phyloP scores from a whole-genome alignment of 2,329 filamentous ascomycete species.

The Alternaria conjuncta region DNA sequence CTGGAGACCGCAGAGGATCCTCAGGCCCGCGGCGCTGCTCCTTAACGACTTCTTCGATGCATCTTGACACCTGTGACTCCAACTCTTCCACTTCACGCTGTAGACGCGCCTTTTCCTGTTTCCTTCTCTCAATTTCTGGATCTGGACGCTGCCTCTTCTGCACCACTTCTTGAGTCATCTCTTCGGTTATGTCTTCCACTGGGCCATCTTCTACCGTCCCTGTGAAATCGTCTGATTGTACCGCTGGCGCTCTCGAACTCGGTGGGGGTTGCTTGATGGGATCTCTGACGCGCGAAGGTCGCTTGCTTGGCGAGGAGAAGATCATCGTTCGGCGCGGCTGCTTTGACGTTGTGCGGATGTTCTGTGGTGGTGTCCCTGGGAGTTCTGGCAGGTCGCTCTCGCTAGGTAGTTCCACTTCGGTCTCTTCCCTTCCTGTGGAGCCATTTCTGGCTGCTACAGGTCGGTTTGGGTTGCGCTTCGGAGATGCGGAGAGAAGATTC shows the following conservation, averaged over 20 bases:
- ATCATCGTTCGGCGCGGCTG: conserved; percentile 30
- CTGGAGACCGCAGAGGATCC: conserved; percentile 19
- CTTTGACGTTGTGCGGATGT: conserved; percentile 20
- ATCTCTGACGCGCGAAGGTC: conserved; percentile 27
- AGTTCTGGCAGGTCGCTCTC: conserved; percentile 23
- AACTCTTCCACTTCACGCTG: conserved; percentile 38
- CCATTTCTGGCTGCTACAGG: conserved; percentile 14
- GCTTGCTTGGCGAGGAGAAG: conserved; percentile 43
- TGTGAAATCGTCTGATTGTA: conserved; percentile 17
- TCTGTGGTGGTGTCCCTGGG: conserved; percentile 29
- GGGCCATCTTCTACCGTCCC: conserved; percentile 17
- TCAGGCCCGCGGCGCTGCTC: conserved; percentile 27
- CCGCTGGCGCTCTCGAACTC: conserved; percentile 18
- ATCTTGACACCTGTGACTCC: conserved; percentile 41
- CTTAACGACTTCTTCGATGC: conserved; percentile 34
- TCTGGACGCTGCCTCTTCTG: conserved; percentile 22
- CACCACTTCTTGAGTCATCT: not conserved
- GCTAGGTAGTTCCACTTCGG: not conserved
- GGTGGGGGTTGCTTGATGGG: conserved; percentile 21
- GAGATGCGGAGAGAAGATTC: conserved; percentile 22
- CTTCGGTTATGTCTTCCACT: not conserved
- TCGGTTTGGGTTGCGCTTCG: conserved; percentile 11
- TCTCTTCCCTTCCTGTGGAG: conserved; percentile 9
- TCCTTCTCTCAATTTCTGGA: conserved; percentile 35
- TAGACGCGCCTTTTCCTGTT: conserved; percentile 38